Base-by-base conservation (phyloP, 73 alveolate genomes). In the Loxodes magnus region DNA sequence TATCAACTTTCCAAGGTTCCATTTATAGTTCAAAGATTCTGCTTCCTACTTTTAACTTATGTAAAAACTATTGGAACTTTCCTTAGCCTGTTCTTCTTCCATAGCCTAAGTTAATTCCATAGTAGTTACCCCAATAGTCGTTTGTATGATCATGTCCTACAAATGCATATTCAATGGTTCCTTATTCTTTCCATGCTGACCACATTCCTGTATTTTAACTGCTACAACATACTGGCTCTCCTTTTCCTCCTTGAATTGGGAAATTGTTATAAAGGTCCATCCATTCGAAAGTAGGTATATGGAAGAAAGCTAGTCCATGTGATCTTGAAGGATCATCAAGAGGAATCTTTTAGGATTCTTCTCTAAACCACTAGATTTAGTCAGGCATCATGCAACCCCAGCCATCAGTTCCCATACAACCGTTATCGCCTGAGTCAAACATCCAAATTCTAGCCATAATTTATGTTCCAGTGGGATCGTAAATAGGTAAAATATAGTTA, bases 81-180 rank as follows among this genome's bases (percentile, higher is more conserved):
- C 74, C 78, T 17, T 51, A 71, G 22, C 84, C 84, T 38, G 80
- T 71, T 52, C 66, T 71, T 33, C 84, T 71, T 23, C 84, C 84
- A 71, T 30, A 71, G 0, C 50, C 77, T 21, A 71, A 9, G 14
- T 54, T 43, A 12, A 65, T 41, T 0, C 62, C 62, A 3, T 64
- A 66, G 1, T 43, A 34, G 12, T 24, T 29, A 3, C 84, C 84
- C 4, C 44, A 35, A 26, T 27, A 71, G 35, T 71, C 84, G 30
- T 71, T 71, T 30, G 37, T 33, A 37, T 71, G 84, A 27, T 71
- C 84, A 35, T 71, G 84, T 4, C 84, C 84, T 22, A 42, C 77
- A 26, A 55, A 43, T 0, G 55, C 44, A 30, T 64, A 64, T 6
- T 35, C 12, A 10, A 58, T 44, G 6, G 25, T 38, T n/a, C 53